phyloP scores from a whole-genome alignment of 306 rosid species.

The Trifolium subterraneum region DNA sequence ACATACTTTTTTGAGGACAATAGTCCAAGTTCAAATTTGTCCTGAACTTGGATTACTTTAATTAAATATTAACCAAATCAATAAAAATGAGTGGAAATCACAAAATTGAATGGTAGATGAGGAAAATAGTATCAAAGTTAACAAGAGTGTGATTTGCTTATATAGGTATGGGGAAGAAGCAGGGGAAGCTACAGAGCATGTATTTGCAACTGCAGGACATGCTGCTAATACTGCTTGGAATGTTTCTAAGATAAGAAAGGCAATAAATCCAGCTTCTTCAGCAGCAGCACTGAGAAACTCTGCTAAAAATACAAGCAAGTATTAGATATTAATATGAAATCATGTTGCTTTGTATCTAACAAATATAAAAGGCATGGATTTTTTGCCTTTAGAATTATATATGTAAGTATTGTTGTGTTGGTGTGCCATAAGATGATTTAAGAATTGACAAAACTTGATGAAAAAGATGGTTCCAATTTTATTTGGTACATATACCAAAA shows the following conservation, averaged over 20 bases:
- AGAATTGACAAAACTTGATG: neutral
- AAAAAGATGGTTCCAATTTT: neutral
- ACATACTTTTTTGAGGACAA: too few relatives aligned
- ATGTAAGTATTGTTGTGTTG: neutral
- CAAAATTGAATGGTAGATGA: neutral
- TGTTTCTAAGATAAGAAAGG: slow-evolving; percentile 74
- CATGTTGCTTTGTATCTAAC: slow-evolving; percentile 15
- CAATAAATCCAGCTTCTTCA: slow-evolving; percentile 82
- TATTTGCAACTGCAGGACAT: slow-evolving; percentile 81
- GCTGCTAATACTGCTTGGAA: slow-evolving; percentile 83
- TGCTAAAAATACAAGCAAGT: slow-evolving; percentile 37
- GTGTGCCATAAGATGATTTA: neutral
- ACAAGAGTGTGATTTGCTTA: neutral
- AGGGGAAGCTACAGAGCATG: slow-evolving; percentile 82
- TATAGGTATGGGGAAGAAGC: slow-evolving; percentile 81
- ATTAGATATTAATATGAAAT: slow-evolving; percentile 23
- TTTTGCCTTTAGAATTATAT: neutral
- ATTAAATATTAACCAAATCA: neutral
- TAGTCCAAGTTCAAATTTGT: too few relatives aligned
- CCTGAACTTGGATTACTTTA: too few relatives aligned
- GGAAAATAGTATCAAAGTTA: neutral
- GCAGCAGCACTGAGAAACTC: slow-evolving; percentile 59
- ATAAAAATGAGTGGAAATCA: neutral
- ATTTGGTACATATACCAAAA: too few relatives aligned
- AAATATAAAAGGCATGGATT: neutral